A percentile compares a stretch with the other conserved stretches of the same genome.
Evolutionary conservation across 176 grass and related monocot species (phyloP).

Genomic region (Miscanthus lutarioriparius): DNA sequence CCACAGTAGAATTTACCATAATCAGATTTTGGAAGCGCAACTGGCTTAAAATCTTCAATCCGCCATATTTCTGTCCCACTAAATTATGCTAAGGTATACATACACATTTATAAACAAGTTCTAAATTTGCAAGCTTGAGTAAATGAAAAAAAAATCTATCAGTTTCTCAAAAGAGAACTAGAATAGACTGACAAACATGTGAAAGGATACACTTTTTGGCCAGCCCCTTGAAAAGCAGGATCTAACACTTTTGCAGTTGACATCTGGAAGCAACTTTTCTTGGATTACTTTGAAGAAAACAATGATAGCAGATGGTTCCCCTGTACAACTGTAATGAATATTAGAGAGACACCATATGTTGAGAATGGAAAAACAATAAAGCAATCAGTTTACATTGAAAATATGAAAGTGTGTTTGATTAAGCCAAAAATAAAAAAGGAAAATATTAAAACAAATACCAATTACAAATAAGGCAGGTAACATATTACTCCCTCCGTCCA

Average conservation of each 20-base stretch:
- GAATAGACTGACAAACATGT: not conserved
- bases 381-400: not conserved
- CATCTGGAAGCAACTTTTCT: constrained; percentile 37
- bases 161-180: not conserved
- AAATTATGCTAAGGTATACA: constrained; percentile 28
- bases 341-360: constrained; percentile 14
- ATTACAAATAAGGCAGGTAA: too few species aligned
- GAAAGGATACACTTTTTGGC: constrained; percentile 74
- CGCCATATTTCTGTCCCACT: constrained; percentile 97
- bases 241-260: constrained; percentile 57
- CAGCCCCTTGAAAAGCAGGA: constrained; percentile 71
- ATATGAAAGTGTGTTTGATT: not conserved
- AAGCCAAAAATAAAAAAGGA: constrained; percentile 13
- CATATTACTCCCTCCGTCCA: too few species aligned
- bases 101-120: not conserved
- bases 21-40: constrained; percentile 75
- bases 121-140: not conserved
- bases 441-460: not conserved
- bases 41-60: constrained; percentile 95
- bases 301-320: not conserved
- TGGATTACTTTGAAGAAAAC: constrained; percentile 1
- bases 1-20: constrained; percentile 97
- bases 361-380: not conserved
- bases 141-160: not conserved
- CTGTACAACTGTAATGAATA: not conserved